Percentiles rank a stretch among this genome's conserved stretches.
These are phyloP conservation scores for Pseudonectria foliicola DNA, from an alignment of 2,329 filamentous ascomycete species.

Conservation along the genomic window DNA sequence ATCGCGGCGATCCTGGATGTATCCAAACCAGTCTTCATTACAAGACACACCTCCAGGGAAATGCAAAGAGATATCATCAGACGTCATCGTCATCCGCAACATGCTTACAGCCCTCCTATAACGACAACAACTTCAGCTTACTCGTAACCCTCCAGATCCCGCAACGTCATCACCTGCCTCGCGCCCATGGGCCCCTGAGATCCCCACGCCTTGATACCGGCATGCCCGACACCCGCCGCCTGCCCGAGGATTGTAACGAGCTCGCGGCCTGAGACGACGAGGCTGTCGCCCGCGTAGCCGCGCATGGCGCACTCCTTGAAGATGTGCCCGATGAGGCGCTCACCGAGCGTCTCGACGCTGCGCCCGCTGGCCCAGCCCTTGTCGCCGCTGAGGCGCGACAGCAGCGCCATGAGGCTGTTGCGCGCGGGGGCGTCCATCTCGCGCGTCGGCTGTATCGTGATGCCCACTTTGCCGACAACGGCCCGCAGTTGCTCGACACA, in stretches of 20 bases:
- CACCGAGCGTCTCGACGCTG: conserved; percentile 50
- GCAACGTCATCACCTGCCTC: conserved; percentile 25
- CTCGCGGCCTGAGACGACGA: conserved; percentile 22
- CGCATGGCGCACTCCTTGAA: conserved; percentile 29
- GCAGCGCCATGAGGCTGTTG: conserved; percentile 24
- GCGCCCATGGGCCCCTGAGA: conserved; percentile 23
- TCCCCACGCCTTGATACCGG: conserved; percentile 16
- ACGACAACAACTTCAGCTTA: conserved; percentile 6
- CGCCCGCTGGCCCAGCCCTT: conserved; percentile 55
- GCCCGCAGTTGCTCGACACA: conserved; percentile 39
- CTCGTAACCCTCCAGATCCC: conserved; percentile 24
- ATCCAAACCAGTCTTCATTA: conserved; percentile 2
- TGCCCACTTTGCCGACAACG: conserved; percentile 25
- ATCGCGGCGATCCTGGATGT: conserved; percentile 9
- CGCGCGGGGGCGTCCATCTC: conserved; percentile 18
- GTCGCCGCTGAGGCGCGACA: conserved; percentile 36
- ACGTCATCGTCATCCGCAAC: too few species aligned
- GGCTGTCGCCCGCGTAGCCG: conserved; percentile 21
- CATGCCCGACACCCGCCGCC: conserved; percentile 19
- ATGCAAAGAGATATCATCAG: conserved; percentile 5
- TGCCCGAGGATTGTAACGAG: conserved; percentile 22
- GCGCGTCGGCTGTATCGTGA: conserved; percentile 21
- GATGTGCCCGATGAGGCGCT: conserved; percentile 40
- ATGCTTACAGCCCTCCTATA: too few species aligned
- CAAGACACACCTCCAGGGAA: background rate